These are phyloP conservation scores for Lachnellula hyalina DNA, from an alignment of 2,329 filamentous ascomycete species.

Conservation along the genomic window DNA sequence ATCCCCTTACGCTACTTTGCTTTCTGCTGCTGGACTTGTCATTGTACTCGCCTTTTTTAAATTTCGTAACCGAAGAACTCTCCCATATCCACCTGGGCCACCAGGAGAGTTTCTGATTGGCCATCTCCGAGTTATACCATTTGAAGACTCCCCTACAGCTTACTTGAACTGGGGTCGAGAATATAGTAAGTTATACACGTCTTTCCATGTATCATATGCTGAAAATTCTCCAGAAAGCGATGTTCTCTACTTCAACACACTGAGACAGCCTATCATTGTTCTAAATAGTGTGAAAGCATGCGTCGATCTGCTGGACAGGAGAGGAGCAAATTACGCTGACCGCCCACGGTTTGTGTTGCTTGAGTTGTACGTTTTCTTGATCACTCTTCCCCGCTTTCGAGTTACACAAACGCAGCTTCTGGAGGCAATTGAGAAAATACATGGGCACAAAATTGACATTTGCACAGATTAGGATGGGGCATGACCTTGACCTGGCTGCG, in stretches of 20 bases:
- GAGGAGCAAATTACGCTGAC: conserved; percentile 40
- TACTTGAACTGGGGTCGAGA: conserved; percentile 24
- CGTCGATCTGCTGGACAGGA: conserved; percentile 39
- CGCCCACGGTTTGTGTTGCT: conserved; percentile 37
- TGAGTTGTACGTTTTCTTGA: conserved; percentile 1
- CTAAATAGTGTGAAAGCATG: conserved; percentile 40
- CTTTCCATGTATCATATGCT: not conserved
- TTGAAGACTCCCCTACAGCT: conserved; percentile 16
- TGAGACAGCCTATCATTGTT: conserved; percentile 35
- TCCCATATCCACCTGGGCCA: conserved; percentile 20
- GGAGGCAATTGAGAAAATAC: too few relatives aligned
- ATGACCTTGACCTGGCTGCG: conserved; percentile 39
- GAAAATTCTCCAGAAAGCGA: conserved; percentile 6
- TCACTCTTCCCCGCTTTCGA: too few relatives aligned
- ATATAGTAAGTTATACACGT: conserved; percentile 12
- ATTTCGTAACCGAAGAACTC: too few relatives aligned
- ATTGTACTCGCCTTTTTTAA: too few relatives aligned
- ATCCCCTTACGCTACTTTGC: too few relatives aligned
- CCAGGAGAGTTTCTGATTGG: conserved; percentile 23
- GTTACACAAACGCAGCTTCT: too few relatives aligned
- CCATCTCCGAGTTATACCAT: conserved; percentile 22
- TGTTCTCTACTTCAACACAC: conserved; percentile 15
- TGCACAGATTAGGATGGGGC: conserved; percentile 33
- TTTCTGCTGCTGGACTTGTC: too few relatives aligned
- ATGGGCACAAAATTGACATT: not conserved